Base-by-base conservation (phyloP, 164 flowering plant species). In the Berberis vulgaris region DNA sequence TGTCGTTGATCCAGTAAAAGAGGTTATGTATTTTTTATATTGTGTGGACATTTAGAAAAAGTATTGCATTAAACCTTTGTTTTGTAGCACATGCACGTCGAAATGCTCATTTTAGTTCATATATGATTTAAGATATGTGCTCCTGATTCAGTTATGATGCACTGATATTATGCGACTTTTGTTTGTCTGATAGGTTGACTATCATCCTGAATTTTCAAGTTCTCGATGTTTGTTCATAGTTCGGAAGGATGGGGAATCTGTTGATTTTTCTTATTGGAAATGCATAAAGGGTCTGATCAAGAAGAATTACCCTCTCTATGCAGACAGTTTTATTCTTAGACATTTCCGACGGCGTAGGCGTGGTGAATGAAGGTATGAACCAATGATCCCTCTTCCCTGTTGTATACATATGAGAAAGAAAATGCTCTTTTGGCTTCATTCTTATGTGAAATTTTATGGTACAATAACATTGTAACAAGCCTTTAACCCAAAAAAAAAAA, bases 211-310 rank as follows among this genome's bases (percentile, higher is more conserved):
- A 59, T 94, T 91, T 70, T 83, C 79, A 59, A 73, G 59, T 49
- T 94, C 99, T 0, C 75, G 96, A 12, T 94, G 99, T 67, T 76
- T 94, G 76, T 94, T 94, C 82, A 87, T 94, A 64, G 91, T 85
- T 58, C 86, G 87, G 42, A 94, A 86, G 74, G 90, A 91, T 69
- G 97, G 97, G 40, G 79, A 79, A 66, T 4, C 76, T 55, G 86
- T 88, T 43, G 99, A 94, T 72, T 88, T 94, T 72, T 94, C 99
- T 5, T 94, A 84, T 67, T 91, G 97, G 99, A 94, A 94, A 78
- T 94, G 99, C 83, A 84, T 91, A 55, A 94, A 94, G 74, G 96
- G 96, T 26, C 69, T 91, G 63, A 86, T 94, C 66, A 79, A 77
- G 64, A 88, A 84, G 82, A 94, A 89, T 7, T 91, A 94, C 75